Conservation (phyloP, 805 yeast genomes). For the Saccharomycopsis babjevae region DNA sequence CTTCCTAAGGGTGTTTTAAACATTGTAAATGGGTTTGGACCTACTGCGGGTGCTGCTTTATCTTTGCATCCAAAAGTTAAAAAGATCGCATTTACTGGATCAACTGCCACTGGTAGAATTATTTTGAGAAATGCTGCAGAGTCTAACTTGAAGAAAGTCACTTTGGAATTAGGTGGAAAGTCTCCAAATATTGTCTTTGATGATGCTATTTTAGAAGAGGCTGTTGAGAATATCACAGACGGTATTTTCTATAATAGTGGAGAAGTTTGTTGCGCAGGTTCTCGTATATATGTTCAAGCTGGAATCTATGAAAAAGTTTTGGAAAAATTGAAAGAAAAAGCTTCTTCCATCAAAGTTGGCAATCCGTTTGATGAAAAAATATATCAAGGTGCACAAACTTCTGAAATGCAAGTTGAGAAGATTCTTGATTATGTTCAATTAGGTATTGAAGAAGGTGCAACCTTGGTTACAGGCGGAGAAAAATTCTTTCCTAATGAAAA, state of each 20-base stretch:
- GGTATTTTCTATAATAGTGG: slow-evolving; percentile 94
- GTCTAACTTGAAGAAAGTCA: slow-evolving; percentile 77
- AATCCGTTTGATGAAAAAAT: slow-evolving; percentile 70
- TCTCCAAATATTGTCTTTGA: slow-evolving; percentile 84
- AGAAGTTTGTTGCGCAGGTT: slow-evolving; percentile 93
- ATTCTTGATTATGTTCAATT: slow-evolving; percentile 65
- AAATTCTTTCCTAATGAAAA: slow-evolving; percentile 29
- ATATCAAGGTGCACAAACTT: slow-evolving; percentile 90
- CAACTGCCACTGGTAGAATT: slow-evolving; percentile 83
- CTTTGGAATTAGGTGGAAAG: slow-evolving; percentile 94
- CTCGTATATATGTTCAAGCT: slow-evolving; percentile 83
- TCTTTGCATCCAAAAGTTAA: slow-evolving; percentile 70
- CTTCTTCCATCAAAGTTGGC: slow-evolving; percentile 58
- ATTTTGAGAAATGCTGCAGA: slow-evolving; percentile 77
- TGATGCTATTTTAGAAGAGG: slow-evolving; percentile 71
- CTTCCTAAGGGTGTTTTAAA: slow-evolving; percentile 87
- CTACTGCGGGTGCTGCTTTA: slow-evolving; percentile 73
- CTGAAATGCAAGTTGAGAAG: slow-evolving; percentile 67
- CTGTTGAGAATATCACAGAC: slow-evolving; percentile 62
- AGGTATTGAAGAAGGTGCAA: slow-evolving; percentile 81
- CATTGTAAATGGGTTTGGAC: slow-evolving; percentile 80
- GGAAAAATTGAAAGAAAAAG: slow-evolving; percentile 43
- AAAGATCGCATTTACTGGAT: slow-evolving; percentile 92
- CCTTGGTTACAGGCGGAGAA: slow-evolving; percentile 60
- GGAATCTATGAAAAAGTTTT: slow-evolving; percentile 70